A percentile compares a stretch with the other conserved stretches of the same genome.
phyloP scores from a whole-genome alignment of 345 rosid genomes.

The Salix arbutifolia region DNA sequence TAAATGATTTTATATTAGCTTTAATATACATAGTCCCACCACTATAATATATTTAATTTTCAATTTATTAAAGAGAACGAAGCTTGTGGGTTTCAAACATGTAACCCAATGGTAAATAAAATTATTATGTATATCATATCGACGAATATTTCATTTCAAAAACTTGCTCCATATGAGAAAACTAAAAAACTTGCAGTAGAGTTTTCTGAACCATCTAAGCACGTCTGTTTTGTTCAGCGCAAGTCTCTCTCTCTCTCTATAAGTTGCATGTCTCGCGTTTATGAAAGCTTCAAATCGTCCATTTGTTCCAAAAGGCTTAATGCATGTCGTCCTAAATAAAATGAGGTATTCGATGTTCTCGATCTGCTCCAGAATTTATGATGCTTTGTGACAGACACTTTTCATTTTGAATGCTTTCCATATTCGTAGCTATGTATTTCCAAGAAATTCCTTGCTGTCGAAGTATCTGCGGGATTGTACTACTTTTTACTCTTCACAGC shows the following conservation, averaged over 20 bases:
- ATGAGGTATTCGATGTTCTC: neutral
- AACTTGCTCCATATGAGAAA: no score
- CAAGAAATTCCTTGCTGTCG: slow-evolving; percentile 15
- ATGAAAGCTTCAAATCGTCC: neutral
- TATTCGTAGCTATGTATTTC: slow-evolving; percentile 3
- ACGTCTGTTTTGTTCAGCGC: neutral
- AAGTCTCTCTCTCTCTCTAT: neutral
- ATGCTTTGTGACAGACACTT: neutral
- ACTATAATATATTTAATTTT: no score
- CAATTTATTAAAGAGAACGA: no score
- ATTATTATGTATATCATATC: no score
- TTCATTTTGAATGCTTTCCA: neutral
- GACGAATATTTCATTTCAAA: no score
- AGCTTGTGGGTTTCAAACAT: no score
- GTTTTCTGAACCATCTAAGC: neutral
- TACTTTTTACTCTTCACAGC: slow-evolving; percentile 10
- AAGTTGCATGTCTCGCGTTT: neutral
- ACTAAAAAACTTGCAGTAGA: no score
- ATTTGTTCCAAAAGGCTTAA: neutral
- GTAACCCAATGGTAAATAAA: no score
- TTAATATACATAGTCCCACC: no score
- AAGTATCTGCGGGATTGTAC: neutral
- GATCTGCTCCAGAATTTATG: neutral
- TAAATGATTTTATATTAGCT: no score
- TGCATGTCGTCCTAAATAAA: neutral